A percentile compares a stretch with the other conserved stretches of the same genome.
Evolutionary conservation across 2,329 filamentous ascomycete genomes (phyloP).

Genomic region (Aspergillus quadrilineatus): DNA sequence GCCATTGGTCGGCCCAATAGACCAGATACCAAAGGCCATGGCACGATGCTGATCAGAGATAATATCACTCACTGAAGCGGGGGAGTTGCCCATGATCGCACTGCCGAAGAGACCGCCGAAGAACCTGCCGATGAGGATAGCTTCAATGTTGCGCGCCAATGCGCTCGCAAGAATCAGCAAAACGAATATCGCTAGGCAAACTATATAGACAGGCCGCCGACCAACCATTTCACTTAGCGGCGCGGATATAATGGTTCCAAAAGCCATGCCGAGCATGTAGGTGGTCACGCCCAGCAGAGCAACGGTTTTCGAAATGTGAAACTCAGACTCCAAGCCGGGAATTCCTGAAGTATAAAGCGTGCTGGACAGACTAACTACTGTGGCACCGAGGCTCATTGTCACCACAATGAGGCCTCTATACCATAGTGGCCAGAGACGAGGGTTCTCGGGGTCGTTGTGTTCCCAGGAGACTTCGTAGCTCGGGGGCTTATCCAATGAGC

Average conservation of each 20-base stretch:
- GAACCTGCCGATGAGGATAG: neutral
- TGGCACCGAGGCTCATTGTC: neutral
- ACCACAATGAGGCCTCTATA: neutral
- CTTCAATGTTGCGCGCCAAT: neutral
- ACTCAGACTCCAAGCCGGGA: neutral
- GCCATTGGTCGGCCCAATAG: neutral
- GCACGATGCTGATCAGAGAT: neutral
- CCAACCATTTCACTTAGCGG: neutral
- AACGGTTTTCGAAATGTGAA: neutral
- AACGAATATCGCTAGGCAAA: neutral
- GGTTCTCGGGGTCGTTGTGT: neutral
- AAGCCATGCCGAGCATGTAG: neutral
- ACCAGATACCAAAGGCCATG: neutral
- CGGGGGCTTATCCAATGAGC: neutral
- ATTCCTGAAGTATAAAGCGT: neutral
- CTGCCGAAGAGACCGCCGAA: no score
- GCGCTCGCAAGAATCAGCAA: neutral
- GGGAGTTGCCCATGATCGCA: neutral
- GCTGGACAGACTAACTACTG: neutral
- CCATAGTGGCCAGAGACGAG: neutral
- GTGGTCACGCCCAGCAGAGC: neutral
- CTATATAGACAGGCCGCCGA: neutral
- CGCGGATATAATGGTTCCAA: neutral
- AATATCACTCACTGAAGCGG: neutral
- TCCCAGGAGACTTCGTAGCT: neutral